Evolutionary conservation across 352 stramenopile species (phyloP), one percentile per base, ranked within the genome.

Genomic region (Elongisporangium undulatum): DNA sequence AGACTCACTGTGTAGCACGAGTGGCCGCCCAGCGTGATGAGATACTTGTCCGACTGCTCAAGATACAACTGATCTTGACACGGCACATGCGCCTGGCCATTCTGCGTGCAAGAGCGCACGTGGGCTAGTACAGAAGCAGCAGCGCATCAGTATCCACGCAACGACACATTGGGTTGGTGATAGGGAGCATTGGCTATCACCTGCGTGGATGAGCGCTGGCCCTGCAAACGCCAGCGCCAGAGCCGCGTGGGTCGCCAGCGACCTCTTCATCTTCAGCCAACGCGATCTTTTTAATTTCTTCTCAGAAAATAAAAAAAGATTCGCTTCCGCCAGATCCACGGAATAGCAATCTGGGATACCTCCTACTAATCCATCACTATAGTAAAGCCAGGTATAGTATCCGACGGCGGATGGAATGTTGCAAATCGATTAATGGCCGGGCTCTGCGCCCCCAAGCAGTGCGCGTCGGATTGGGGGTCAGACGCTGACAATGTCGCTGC

Each of bases 1-100:
- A 86, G 62, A 24, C 62, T 52, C 55, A 89, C 69, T 23, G 61
- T 64, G 53, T 86, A 89, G 64, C 79, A 89, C 10, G 66, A 62
- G 57, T 86, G 76, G 4, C 79, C 79, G 39, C 73, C 70, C 20
- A 89, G 61, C 39, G 79, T 85, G 49, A 89, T 59, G 51, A 89
- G 66, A 60, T 86, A 83, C 51, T 68, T 69, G 38, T 86, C 76
- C 8, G 58, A 49, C 41, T 59, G 64, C 49, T 66, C 72, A 23
- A 86, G 61, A n/a, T 62, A 50, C 53, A 89, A 62, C 38, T 75
- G 54, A 41, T 89, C 79, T 13, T 75, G 61, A 21, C 79, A 89
- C 39, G 79, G 79, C 8, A 89, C 66, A 7, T 69, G 65, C 3
- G 75, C 70, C 22, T 80, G 71, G 0, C 75, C 78, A 49, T 75